These are phyloP conservation scores for Jackrogersella minutella DNA, from an alignment of 495 filamentous ascomycete genomes.

Conservation along the genomic window DNA sequence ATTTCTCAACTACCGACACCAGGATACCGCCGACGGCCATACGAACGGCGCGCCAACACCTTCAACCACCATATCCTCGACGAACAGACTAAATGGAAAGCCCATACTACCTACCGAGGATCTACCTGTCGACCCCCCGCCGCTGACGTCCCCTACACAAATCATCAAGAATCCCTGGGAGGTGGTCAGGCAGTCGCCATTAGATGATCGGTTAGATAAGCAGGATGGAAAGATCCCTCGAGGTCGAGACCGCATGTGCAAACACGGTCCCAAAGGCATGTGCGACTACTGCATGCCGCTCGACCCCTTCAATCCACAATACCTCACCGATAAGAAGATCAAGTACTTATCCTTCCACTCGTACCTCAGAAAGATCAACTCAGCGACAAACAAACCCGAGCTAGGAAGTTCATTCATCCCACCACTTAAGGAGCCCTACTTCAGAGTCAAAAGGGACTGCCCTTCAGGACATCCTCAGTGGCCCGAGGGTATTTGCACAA, in stretches of 20 bases:
- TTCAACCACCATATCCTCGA: constrained; percentile 49
- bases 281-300: constrained; percentile 99
- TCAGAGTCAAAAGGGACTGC: constrained; percentile 85
- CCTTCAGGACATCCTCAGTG: constrained; percentile 91
- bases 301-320: constrained; percentile 88
- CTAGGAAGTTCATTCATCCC: constrained; percentile 93
- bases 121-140: constrained; percentile 65
- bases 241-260: constrained; percentile 87
- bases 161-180: constrained; percentile 93
- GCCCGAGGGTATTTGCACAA: constrained; percentile 98
- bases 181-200: constrained; percentile 79
- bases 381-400: constrained; percentile 94
- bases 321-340: constrained; percentile 94
- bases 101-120: constrained; percentile 75
- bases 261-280: constrained; percentile 96
- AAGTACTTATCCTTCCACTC: constrained; percentile 98
- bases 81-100: constrained; percentile 78
- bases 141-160: constrained; percentile 64
- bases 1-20: constrained; percentile 78
- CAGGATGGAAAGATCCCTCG: constrained; percentile 92
- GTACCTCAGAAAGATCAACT: constrained; percentile 92
- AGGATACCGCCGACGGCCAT: constrained; percentile 42
- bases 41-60: constrained; percentile 50
- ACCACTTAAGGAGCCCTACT: constrained; percentile 92
- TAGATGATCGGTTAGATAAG: constrained; percentile 87